These are phyloP conservation scores for Daucus carota DNA, from an alignment of 129 eudicot species.

Conservation along the genomic window DH1_v3.0 NC_030384.2:27531001-27531500, in stretches of 20 bases:
- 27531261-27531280: neutral
- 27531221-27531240: no score
- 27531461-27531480: slow-evolving; percentile 12
- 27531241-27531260: neutral
- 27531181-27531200: neutral
- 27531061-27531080: no score
- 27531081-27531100: no score
- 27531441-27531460: neutral
- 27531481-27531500: slow-evolving; percentile 19
- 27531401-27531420: neutral
- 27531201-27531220: neutral
- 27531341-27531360: neutral
- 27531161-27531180: neutral
- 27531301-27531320: neutral
- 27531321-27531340: neutral
- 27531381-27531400: neutral
- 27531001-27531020: no score
- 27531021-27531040: no score
- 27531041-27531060: no score
- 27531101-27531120: no score
- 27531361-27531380: slow-evolving; percentile 3
- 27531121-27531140: neutral
- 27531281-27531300: neutral
- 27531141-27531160: neutral
- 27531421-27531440: neutral